Evolutionary conservation across 2,329 filamentous ascomycete genomes (phyloP).

Genomic region (Epichloe typhina): DNA sequence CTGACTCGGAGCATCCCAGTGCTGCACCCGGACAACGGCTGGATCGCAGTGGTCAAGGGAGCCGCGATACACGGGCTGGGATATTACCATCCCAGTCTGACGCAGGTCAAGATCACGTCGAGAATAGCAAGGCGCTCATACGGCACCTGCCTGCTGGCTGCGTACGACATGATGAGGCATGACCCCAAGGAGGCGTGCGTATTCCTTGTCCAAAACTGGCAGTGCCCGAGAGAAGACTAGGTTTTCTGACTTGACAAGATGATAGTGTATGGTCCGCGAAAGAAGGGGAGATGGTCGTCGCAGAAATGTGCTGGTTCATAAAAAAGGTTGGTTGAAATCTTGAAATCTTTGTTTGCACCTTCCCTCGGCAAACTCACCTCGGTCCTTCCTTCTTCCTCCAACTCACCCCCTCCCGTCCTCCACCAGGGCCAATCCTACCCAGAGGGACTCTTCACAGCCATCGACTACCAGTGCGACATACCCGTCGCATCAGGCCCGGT

Average conservation of each 20-base stretch:
- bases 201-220: not conserved
- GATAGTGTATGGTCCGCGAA: conserved; percentile 25
- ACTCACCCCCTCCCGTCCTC: no score
- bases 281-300: conserved; percentile 22
- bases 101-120: conserved; percentile 19
- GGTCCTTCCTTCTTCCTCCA: no score
- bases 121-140: conserved; percentile 24
- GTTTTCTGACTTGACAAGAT: no score
- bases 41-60: conserved; percentile 37
- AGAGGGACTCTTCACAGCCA: conserved; percentile 21
- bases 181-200: conserved; percentile 23
- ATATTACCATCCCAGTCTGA: conserved; percentile 16
- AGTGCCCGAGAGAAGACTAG: no score
- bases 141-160: conserved; percentile 22
- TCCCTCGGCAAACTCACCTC: no score
- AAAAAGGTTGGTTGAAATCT: conserved; percentile 16
- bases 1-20: conserved; percentile 25
- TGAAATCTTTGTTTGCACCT: no score
- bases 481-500: conserved; percentile 21
- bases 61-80: conserved; percentile 31
- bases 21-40: conserved; percentile 34
- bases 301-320: conserved; percentile 28
- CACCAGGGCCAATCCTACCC: conserved; percentile 24
- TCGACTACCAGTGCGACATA: conserved; percentile 26
- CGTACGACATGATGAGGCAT: conserved; percentile 24